Conservation (phyloP, 306 rosid species). For the Dalbergia cochinchinensis region DNA sequence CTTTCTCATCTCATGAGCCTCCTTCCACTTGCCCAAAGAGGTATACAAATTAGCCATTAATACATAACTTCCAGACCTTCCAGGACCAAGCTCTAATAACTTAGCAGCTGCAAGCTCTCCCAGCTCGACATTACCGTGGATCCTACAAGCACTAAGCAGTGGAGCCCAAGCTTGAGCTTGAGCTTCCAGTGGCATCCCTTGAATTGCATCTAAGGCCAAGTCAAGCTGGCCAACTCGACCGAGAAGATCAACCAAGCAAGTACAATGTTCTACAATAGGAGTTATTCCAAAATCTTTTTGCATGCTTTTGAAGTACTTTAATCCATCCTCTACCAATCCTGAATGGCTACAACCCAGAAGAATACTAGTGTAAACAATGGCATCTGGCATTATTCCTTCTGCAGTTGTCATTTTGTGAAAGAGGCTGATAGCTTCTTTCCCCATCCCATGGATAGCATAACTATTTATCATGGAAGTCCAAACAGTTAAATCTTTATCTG, state of each 20-base stretch:
- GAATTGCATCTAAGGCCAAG: constrained; percentile 64
- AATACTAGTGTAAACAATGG: constrained; percentile 65
- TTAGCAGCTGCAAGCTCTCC: constrained; percentile 57
- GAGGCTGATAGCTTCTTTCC: constrained; percentile 59
- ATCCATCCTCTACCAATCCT: constrained; percentile 71
- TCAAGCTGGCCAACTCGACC: constrained; percentile 66
- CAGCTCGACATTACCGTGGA: constrained; percentile 57
- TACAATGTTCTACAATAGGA: constrained; percentile 66
- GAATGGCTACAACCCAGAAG: constrained; percentile 78
- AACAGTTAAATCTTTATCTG: constrained; percentile 64
- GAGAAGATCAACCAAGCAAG: constrained; percentile 75
- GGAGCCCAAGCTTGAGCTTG: constrained; percentile 65
- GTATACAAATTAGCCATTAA: constrained; percentile 69
- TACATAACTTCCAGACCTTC: constrained; percentile 57
- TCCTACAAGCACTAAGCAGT: constrained; percentile 75
- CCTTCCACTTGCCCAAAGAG: constrained; percentile 74
- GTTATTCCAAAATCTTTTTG: constrained; percentile 61
- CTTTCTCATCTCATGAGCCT: constrained; percentile 60
- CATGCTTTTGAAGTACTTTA: constrained; percentile 66
- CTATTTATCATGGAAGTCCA: constrained; percentile 75
- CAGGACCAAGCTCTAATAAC: constrained; percentile 51
- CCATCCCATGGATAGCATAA: constrained; percentile 74
- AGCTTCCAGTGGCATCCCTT: constrained; percentile 62
- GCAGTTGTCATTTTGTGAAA: constrained; percentile 63
- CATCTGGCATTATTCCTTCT: constrained; percentile 60